These are phyloP conservation scores for Globisporangium sylvaticum DNA, from an alignment of 352 stramenopile species.

Conservation along the genomic window DNA sequence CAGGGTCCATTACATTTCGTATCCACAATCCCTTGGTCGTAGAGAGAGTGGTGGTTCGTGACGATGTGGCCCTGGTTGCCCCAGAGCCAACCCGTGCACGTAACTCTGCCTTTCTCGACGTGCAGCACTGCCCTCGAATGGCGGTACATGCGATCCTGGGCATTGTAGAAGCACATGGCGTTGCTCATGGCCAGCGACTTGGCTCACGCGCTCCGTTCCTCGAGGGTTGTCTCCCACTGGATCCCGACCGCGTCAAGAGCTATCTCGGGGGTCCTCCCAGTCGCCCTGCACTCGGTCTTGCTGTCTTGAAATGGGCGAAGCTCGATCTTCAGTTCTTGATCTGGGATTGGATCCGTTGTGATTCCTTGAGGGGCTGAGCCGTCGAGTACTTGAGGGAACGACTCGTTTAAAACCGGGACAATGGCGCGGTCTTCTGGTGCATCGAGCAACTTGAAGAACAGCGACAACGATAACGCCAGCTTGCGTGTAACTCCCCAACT, in stretches of 20 bases:
- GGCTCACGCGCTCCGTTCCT: background rate
- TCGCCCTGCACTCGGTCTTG: background rate
- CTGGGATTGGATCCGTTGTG: background rate
- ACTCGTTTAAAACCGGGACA: background rate
- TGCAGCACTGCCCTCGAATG: background rate
- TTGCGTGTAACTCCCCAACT: background rate
- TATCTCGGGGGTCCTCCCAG: background rate
- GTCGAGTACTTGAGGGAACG: background rate
- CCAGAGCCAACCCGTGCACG: background rate
- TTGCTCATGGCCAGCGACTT: background rate
- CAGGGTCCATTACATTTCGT: background rate
- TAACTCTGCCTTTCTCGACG: background rate
- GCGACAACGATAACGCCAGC: background rate
- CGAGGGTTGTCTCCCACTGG: background rate
- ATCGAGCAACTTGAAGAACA: background rate
- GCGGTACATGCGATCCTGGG: background rate
- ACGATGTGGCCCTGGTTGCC: background rate
- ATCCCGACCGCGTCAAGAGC: background rate
- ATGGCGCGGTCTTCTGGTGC: background rate
- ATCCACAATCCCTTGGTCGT: background rate
- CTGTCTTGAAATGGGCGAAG: background rate
- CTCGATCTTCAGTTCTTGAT: background rate
- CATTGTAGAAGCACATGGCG: background rate
- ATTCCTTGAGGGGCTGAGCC: background rate
- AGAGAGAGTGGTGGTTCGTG: conserved; percentile 1